These are phyloP conservation scores for Erythrophleum fordii DNA, from an alignment of 306 rosid genomes.

Conservation along the genomic window DNA sequence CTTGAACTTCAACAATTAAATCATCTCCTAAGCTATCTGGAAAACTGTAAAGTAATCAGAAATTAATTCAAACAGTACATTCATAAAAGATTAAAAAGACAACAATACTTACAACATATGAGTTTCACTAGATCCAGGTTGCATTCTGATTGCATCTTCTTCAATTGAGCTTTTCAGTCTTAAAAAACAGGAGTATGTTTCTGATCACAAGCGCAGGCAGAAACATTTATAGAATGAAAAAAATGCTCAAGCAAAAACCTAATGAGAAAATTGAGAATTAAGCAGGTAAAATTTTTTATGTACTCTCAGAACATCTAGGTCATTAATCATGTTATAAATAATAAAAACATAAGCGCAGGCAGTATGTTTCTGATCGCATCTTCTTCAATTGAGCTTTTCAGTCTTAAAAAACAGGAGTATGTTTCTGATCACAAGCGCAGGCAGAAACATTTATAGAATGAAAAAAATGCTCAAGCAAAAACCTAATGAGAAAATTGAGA, in stretches of 20 bases:
- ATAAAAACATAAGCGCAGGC: too few species aligned
- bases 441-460: constrained; percentile 20
- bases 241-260: not conserved
- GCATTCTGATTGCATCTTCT: constrained; percentile 83
- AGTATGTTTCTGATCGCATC: constrained; percentile 74
- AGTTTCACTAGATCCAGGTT: constrained; percentile 93
- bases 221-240: constrained; percentile 19
- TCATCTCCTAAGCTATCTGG: constrained; percentile 96
- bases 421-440: constrained; percentile 67
- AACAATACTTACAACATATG: constrained; percentile 78
- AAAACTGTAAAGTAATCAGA: constrained; percentile 81
- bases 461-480: not conserved
- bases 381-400: constrained; percentile 84
- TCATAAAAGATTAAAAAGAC: constrained; percentile 20
- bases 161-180: constrained; percentile 87
- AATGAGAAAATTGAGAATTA: constrained; percentile 16
- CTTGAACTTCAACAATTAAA: constrained; percentile 85
- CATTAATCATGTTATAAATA: not conserved
- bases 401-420: constrained; percentile 74
- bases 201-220: constrained; percentile 54
- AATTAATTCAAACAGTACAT: constrained; percentile 38
- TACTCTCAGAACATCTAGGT: not conserved
- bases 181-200: constrained; percentile 74
- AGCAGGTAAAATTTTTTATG: not conserved
- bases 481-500: constrained; percentile 13